Evolutionary conservation across 306 rosid genomes (phyloP).

Genomic region (Lithocarpus polystachyus): DNA sequence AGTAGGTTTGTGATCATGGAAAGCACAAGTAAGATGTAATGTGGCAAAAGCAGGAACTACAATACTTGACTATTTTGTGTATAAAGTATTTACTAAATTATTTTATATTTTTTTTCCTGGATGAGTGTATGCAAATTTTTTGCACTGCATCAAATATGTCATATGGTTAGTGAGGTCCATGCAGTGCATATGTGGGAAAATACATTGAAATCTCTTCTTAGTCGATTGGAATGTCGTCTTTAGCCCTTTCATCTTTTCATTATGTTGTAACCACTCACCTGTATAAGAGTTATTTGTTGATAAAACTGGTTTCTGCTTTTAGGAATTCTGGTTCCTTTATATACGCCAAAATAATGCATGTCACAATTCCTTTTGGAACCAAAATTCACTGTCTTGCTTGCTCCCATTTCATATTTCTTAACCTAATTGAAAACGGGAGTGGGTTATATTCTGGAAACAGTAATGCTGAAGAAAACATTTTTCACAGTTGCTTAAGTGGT

Average conservation of each 20-base stretch:
- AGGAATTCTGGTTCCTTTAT: neutral
- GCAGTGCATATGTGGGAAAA: neutral
- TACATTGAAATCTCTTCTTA: neutral
- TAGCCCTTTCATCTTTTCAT: neutral
- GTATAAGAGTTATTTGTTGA: neutral
- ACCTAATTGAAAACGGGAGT: neutral
- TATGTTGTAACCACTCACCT: neutral
- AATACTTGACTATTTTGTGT: conserved; percentile 8
- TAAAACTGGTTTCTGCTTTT: neutral
- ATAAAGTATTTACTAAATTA: neutral
- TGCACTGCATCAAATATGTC: neutral
- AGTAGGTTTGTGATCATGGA: conserved; percentile 33
- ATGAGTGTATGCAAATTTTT: no score
- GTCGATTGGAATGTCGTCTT: neutral
- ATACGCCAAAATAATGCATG: neutral
- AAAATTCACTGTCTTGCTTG: neutral
- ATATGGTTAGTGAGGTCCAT: neutral
- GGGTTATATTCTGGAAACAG: neutral
- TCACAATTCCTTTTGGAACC: neutral
- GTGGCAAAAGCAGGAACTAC: conserved; percentile 10
- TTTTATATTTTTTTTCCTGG: no score
- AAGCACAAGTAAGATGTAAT: conserved; percentile 5
- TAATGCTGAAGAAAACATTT: no score
- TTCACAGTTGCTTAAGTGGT: no score
- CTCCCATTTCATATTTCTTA: neutral